Base-by-base conservation (phyloP, 768 basidiomycete species). In the Fibroporia radiculosa region DNA sequence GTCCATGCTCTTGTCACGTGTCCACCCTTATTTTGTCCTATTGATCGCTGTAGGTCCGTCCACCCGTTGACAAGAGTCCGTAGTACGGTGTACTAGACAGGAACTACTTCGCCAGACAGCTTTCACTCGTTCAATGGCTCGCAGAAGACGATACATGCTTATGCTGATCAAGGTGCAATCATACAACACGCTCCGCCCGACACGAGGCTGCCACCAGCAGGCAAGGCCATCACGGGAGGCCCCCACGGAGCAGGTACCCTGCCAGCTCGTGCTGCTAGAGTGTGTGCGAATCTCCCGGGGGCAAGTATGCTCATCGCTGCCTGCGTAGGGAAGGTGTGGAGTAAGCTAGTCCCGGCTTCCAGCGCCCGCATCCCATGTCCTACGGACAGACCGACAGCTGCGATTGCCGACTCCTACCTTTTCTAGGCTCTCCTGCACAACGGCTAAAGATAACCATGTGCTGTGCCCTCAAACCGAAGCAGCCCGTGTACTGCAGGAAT, bases 31-130 rank as follows among this genome's bases (percentile, higher is more conserved):
- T 40, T 40, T 47, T 12, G 8, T 6, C 23, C 35, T 48, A 43
- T 49, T 54, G 46, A 25, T 35, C 36, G 36, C 41, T 51, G 47
- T 51, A 47, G 49, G 47, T 53, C 52, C 53, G 48, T 23, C 33
- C 14, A 18, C 34, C 7, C 34, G 34, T 18, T 35, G 8, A 7
- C 34, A 35, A 12, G 10, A 6, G 13, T 12, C 34, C 34, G 20
- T 12, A n/a, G 10, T 8, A 31, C 29, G 34, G 8, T 35, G 34
- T n/a, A n/a, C n/a, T n/a, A n/a, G n/a, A n/a, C n/a, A n/a, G n/a
- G n/a, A n/a, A n/a, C n/a, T n/a, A n/a, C n/a, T n/a, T 35, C 34
- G 34, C 16, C 34, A 18, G 10, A 10, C 8, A n/a, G 7, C 34
- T 10, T 18, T 12, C 7, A 7, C 13, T 35, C 8, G 34, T 19